A percentile compares a stretch with the other conserved stretches of the same genome.
Evolutionary conservation across 2,329 filamentous ascomycete genomes (phyloP).

Genomic region (Davidsoniella virescens): DNA sequence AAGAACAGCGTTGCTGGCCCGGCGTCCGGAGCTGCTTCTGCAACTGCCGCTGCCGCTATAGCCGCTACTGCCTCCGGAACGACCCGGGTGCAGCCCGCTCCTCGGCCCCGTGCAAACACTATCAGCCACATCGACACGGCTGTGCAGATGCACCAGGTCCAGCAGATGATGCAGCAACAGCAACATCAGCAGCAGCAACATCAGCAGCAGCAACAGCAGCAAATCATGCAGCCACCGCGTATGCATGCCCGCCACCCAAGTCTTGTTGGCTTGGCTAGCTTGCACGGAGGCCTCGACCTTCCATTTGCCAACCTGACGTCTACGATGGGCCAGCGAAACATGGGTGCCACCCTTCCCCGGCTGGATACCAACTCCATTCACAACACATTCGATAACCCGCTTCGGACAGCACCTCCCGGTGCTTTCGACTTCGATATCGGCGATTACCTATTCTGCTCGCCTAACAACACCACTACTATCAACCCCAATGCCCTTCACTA

Average conservation of each 20-base stretch:
- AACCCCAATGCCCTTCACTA: constrained; percentile 69
- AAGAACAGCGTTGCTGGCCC: constrained; percentile 73
- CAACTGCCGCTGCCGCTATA: constrained; percentile 43
- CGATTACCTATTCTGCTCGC: constrained; percentile 45
- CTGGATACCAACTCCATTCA: constrained; percentile 53
- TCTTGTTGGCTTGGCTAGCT: constrained; percentile 48
- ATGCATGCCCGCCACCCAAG: constrained; percentile 53
- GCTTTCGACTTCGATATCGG: constrained; percentile 60
- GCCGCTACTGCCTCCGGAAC: neutral
- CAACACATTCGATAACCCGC: constrained; percentile 28
- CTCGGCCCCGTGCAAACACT: constrained; percentile 77
- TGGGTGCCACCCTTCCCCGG: constrained; percentile 56
- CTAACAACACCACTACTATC: constrained; percentile 30
- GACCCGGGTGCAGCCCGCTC: neutral
- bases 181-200: constrained; percentile 17
- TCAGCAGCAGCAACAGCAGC: constrained; percentile 45
- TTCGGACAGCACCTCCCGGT: constrained; percentile 56
- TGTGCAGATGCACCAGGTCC: constrained; percentile 52
- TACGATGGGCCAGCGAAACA: constrained; percentile 48
- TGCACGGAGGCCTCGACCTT: constrained; percentile 34
- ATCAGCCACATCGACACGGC: constrained; percentile 80
- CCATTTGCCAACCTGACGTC: constrained; percentile 59
- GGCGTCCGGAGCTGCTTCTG: constrained; percentile 26
- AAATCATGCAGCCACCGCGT: constrained; percentile 22
- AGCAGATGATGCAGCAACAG: constrained; percentile 40